Base-by-base conservation (phyloP, 23 red algal genomes). In the Chondrus crispus region DNA sequence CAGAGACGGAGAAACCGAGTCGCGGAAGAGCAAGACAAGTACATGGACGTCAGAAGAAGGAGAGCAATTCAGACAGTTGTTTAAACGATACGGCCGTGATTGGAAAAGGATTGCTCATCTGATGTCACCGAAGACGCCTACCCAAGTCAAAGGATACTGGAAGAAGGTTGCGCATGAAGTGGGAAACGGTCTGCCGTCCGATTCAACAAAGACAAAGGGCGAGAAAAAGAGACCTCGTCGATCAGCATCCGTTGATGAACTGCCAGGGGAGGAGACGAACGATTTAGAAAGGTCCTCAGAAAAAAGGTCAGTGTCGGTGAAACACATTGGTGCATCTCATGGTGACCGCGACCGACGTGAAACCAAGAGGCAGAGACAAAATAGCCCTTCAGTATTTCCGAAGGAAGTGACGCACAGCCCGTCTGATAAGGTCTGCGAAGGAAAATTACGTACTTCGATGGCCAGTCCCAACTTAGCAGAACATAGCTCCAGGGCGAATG, bases 61-160 rank as follows among this genome's bases (percentile, higher is more conserved):
- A 41, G 55, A 68, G 48, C 54, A 43, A 35, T 93, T 93, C 57
- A 63, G 54, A 10, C 46, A 88, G 66, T 47, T 72, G 55, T 93
- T 93, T 64, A 54, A 48, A 39, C 39, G 53, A 11, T 38, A 71
- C 29, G 76, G 79, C 11, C 66, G 44, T 37, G 82, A 93, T 51
- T 93, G 89, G 89, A 68, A 77, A 29, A 71, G 76, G 37, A 48
- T 93, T 46, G 89, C 89, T 6, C 35, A 93, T 20, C 47, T 85
- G 46, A 88, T 93, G 57, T 78, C 89, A 14, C 81, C 77, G 42
- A 93, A 93, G 48, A 93, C 76, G 7, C 82, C 89, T 19, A 28
- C 71, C 29, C 89, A 93, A 24, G 84, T 93, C n/a, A 74, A 86
- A 36, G 84, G 77, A 24, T 93, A 93, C 82, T 93, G 82, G 80